phyloP scores from a whole-genome alignment of 202 grass and related monocot species.

The Setaria italica region DNA sequence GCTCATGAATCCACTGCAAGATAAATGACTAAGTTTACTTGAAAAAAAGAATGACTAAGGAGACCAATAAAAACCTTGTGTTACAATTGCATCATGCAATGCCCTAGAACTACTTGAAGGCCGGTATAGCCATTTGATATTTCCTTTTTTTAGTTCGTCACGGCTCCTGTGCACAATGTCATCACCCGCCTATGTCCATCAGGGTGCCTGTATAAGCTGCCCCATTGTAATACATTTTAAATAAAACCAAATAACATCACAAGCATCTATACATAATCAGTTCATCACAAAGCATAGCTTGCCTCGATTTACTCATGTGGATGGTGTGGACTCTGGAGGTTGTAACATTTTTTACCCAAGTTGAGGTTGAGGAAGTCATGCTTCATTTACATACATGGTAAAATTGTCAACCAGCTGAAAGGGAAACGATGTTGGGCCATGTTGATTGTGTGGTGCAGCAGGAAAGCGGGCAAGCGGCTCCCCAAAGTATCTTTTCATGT shows the following conservation, averaged over 20 bases:
- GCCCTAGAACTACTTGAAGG: neutral
- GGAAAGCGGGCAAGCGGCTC: neutral
- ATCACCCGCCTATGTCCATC: neutral
- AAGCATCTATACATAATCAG: neutral
- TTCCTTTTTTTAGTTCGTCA: no score
- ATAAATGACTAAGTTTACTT: neutral
- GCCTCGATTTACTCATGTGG: neutral
- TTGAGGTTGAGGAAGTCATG: slow-evolving; percentile 19
- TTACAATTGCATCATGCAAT: neutral
- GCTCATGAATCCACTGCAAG: neutral
- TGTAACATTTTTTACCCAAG: neutral
- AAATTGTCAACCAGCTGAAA: slow-evolving; percentile 23
- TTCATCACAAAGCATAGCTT: neutral
- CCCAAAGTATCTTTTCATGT: slow-evolving; percentile 30
- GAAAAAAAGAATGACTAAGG: neutral
- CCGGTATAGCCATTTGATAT: no score
- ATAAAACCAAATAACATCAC: neutral
- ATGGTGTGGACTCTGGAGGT: neutral
- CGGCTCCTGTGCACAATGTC: no score
- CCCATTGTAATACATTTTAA: neutral
- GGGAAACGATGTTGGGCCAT: neutral
- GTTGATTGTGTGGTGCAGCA: slow-evolving; percentile 19
- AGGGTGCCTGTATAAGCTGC: neutral
- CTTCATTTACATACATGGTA: neutral
- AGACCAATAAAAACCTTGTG: neutral